Base-by-base conservation (phyloP, 371 early-diverging fungal genomes). In the Mucor ambiguus region DNA sequence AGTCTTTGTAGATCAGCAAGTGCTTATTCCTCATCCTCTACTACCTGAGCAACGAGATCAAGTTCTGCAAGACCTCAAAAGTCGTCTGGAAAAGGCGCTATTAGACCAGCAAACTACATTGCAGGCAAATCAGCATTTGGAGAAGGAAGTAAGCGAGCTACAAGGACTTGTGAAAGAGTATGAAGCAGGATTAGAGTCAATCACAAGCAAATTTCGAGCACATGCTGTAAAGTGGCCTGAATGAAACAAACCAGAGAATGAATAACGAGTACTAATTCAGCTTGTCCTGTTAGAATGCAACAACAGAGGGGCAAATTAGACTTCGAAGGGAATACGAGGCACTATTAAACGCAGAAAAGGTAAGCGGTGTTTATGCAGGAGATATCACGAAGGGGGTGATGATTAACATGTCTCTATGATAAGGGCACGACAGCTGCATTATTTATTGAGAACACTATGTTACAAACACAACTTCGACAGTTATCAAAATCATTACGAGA, bases 321-420 rank as follows among this genome's bases (percentile, higher is more conserved):
- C 43, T 78, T 33, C 66, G 75, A 58, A 64, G 75, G 63, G 79
- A 81, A 61, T 81, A 75, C 43, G 79, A 81, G 58, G 81, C 81
- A 10, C 44, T 81, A 32, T 55, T 81, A 49, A 73, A 81, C 58
- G 81, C 81, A 20, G 81, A 81, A 70, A 81, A 81, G 67, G 80
- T 79, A 58, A n/a, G 22, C 24, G 1, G 11, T 18, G 6, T 41
- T 5, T 32, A 26, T 2, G 2, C n/a, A 37, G 33, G 58, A 38
- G 58, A 11, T 30, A 2, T 33, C 32, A 29, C 10, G 58, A 20
- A 43, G 33, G 22, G 18, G 38, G 29, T 32, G 20, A 18, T 63
- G 11, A 54, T 38, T 30, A 26, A 37, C 41, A 18, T 28, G 5
- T 18, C 20, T 1, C 24, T 24, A 7, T 48, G 35, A n/a, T 61